These are phyloP conservation scores for Agapanthus africanus DNA, from an alignment of 106 monocot genomes.

Conservation along the genomic window DNA sequence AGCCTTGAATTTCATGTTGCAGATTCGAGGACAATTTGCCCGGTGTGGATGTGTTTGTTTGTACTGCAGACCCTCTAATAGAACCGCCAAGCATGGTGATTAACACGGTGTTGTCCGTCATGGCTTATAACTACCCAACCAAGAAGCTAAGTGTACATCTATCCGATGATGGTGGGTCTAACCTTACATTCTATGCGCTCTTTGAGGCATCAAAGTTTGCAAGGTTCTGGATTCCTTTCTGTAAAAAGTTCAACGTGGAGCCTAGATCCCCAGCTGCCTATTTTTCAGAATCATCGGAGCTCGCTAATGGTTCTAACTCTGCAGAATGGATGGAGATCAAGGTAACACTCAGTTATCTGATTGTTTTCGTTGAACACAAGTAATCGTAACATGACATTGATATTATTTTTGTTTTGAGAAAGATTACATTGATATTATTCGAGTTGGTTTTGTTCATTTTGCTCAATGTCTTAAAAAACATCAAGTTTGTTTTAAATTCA, in stretches of 20 bases:
- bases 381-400: not conserved
- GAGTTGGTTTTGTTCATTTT: too few species aligned
- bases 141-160: constrained; percentile 67
- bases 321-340: not conserved
- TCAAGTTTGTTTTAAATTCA: too few species aligned
- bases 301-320: not conserved
- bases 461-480: too few species aligned
- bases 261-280: constrained; percentile 48
- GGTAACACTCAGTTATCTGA: not conserved
- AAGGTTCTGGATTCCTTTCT: constrained; percentile 70
- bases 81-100: constrained; percentile 72
- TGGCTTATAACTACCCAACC: constrained; percentile 66
- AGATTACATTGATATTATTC: too few species aligned
- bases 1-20: not conserved
- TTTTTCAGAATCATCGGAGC: constrained; percentile 21
- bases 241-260: constrained; percentile 53
- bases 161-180: constrained; percentile 73
- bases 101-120: constrained; percentile 64
- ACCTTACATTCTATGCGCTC: constrained; percentile 74
- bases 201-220: constrained; percentile 65
- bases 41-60: constrained; percentile 58
- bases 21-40: constrained; percentile 45
- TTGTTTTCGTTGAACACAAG: not conserved
- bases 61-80: constrained; percentile 63
- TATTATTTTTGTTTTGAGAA: too few species aligned